Conservation (phyloP, 1,139 yeast genomes). For the Nakaseomyces nivariensis region DNA sequence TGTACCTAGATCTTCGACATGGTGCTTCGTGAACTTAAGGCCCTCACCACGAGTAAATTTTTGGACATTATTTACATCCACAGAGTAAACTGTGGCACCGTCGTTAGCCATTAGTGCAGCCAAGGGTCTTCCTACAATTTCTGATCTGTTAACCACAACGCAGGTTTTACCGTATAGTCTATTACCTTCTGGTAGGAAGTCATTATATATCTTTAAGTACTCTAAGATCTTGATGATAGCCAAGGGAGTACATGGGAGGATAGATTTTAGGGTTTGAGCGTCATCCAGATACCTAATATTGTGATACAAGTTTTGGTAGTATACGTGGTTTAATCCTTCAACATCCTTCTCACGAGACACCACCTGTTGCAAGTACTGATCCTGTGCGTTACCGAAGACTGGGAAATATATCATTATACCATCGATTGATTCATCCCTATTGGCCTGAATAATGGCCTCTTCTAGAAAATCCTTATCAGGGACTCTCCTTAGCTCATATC, state of each 20-base stretch:
- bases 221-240: slow-evolving; percentile 91
- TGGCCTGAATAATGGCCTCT: slow-evolving; percentile 72
- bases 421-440: slow-evolving; percentile 62
- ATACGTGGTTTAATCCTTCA: slow-evolving; percentile 85
- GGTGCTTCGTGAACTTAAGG: slow-evolving; percentile 69
- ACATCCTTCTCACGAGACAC: slow-evolving; percentile 80
- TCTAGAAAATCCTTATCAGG: slow-evolving; percentile 73
- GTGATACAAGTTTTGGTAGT: slow-evolving; percentile 90
- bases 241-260: slow-evolving; percentile 91
- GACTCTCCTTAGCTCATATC: slow-evolving; percentile 64
- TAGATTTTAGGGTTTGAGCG: slow-evolving; percentile 63
- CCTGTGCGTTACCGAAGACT: slow-evolving; percentile 90
- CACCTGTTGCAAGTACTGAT: slow-evolving; percentile 88
- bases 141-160: slow-evolving; percentile 84
- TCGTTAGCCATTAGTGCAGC: slow-evolving; percentile 95
- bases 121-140: slow-evolving; percentile 92
- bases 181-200: slow-evolving; percentile 75
- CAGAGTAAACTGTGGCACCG: slow-evolving; percentile 93
- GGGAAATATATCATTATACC: slow-evolving; percentile 99
- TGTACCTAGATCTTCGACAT: slow-evolving; percentile 58
- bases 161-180: slow-evolving; percentile 86
- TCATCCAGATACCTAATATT: slow-evolving; percentile 74
- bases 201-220: slow-evolving; percentile 78
- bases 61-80: slow-evolving; percentile 79
- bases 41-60: slow-evolving; percentile 93